Conservation (phyloP, 352 stramenopile genomes). For the Phytophthora pini region DNA sequence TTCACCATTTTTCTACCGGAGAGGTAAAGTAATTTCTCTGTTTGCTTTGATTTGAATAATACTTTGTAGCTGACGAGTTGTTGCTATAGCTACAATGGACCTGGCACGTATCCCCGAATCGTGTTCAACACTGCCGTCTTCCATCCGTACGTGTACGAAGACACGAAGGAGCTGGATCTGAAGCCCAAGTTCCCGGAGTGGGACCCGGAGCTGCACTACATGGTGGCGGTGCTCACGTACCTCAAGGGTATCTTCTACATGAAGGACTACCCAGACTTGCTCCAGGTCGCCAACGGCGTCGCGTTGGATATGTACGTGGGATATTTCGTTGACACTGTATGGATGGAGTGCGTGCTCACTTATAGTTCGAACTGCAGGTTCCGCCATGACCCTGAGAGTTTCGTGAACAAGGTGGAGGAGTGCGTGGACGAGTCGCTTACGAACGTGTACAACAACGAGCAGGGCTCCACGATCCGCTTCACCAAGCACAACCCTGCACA, state of each 20-base stretch:
- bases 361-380: conserved; percentile 47
- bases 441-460: conserved; percentile 93
- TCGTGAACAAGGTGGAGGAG: conserved; percentile 89
- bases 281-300: conserved; percentile 78
- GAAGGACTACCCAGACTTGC: conserved; percentile 88
- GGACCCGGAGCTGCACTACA: conserved; percentile 95
- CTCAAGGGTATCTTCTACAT: conserved; percentile 99
- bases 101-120: conserved; percentile 92
- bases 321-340: background rate
- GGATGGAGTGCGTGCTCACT: conserved; percentile 3
- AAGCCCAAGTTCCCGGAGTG: conserved; percentile 92
- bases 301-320: conserved; percentile 89
- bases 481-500: conserved; percentile 85
- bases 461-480: conserved; percentile 89
- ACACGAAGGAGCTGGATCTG: conserved; percentile 92
- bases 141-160: conserved; percentile 92
- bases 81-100: conserved; percentile 92
- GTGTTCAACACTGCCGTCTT: conserved; percentile 94
- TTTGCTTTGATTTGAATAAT: too few species aligned
- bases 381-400: conserved; percentile 85
- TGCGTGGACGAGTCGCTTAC: conserved; percentile 95
- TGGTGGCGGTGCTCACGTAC: conserved; percentile 96
- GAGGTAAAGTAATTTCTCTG: conserved; percentile 38
- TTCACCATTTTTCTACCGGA: conserved; percentile 91
- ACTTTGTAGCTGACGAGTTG: conserved; percentile 12